Evolutionary conservation across 768 basidiomycete genomes (phyloP), one percentile per base, ranked within the genome.

Genomic region (Fibroporia radiculosa): DNA sequence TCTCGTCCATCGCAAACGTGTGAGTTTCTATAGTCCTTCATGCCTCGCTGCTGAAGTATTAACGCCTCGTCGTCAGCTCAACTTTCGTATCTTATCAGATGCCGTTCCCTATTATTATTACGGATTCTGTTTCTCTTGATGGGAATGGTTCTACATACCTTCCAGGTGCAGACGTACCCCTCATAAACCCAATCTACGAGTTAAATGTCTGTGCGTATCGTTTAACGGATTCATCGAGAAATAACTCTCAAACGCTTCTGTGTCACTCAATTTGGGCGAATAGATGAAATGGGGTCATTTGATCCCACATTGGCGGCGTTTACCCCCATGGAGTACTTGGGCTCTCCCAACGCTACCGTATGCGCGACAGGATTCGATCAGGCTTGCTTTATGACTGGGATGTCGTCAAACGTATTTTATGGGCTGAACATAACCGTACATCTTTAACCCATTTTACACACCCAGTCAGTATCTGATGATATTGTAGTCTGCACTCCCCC

Each of bases 321-420:
- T 59, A 70, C 75, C 56, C 80, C 82, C 36, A 65, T 77, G 24
- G 63, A 73, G 0, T 78, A 73, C 52, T 71, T 76, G 5, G 91
- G 91, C 5, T 87, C 86, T 0, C 67, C 71, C 10, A 78, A 75
- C 49, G 60, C 66, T 4, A 73, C 76, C 6, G 62, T 74, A 1
- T 93, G 91, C 59, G 79, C 80, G 10, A 75, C 72, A 4, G 81
- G 80, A 4, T 90, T 89, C 54, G 85, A 90, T 56, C 83, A 84
- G 59, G 75, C 72, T 0, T 74, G 73, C 0, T 91, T 87, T 58
- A 59, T 90, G 24, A 82, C 86, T 69, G 88, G 84, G 7, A 77
- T 76, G 1, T 87, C 85, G 29, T 75, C 84, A n/a, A 80, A 74
- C 52, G 58, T 84, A 19, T 85, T 85, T 63, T 80, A 79, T 50